These are phyloP conservation scores for Suhomyces faveliae DNA, from an alignment of 805 yeast species.

Conservation along the genomic window DNA sequence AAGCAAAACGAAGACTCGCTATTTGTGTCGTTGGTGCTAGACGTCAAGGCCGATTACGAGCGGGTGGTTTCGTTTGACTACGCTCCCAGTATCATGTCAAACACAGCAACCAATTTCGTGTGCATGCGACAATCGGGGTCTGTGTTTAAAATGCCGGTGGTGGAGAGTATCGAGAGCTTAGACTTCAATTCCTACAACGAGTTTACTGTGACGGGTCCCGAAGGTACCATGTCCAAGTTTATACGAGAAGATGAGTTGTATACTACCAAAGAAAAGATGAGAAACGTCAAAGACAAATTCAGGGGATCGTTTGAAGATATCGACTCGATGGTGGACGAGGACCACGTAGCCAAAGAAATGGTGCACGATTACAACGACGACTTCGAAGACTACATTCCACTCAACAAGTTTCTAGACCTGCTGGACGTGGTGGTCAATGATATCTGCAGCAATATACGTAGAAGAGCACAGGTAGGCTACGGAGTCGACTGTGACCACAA, in stretches of 20 bases:
- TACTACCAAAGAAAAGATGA: neutral
- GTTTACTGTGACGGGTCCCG: constrained; percentile 56
- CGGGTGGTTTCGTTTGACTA: constrained; percentile 85
- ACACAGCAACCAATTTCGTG: constrained; percentile 62
- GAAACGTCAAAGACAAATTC: constrained; percentile 9
- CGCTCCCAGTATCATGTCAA: constrained; percentile 50
- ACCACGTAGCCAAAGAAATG: constrained; percentile 10
- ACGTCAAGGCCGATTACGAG: constrained; percentile 72
- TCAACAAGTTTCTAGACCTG: constrained; percentile 30
- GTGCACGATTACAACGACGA: constrained; percentile 12
- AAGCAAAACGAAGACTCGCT: constrained; percentile 52
- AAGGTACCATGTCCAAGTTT: constrained; percentile 50
- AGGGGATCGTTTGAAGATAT: constrained; percentile 23
- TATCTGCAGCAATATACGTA: constrained; percentile 67
- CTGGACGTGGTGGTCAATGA: constrained; percentile 61
- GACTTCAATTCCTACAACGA: constrained; percentile 70
- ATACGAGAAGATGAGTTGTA: constrained; percentile 23
- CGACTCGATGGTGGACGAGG: constrained; percentile 33
- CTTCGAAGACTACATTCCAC: constrained; percentile 25
- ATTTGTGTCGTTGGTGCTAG: constrained; percentile 75
- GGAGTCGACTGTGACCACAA: constrained; percentile 67
- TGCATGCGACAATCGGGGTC: constrained; percentile 93
- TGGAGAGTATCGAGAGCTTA: constrained; percentile 61
- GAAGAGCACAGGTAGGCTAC: constrained; percentile 72
- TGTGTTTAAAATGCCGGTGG: constrained; percentile 73